These are phyloP conservation scores for Salvia hispanica DNA, from an alignment of 257 asterid species.

Conservation along the genomic window DNA sequence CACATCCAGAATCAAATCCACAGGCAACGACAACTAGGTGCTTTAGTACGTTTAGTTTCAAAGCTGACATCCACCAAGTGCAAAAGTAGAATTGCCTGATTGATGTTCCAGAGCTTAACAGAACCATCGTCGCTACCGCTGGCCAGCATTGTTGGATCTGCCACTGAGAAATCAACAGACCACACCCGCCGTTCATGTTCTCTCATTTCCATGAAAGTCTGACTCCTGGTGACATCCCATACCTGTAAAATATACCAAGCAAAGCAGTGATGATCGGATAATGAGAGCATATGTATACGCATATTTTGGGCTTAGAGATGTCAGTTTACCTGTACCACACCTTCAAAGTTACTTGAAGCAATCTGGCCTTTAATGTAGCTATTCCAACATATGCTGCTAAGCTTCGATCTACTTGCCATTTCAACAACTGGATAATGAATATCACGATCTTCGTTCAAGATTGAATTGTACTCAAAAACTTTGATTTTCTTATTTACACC, in stretches of 20 bases:
- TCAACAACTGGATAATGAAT: conserved; percentile 97
- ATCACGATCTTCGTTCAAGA: conserved; percentile 72
- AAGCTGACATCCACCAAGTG: conserved; percentile 96
- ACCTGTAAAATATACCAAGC: conserved; percentile 49
- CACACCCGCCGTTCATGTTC: conserved; percentile 96
- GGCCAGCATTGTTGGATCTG: conserved; percentile 95
- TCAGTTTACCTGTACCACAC: conserved; percentile 81
- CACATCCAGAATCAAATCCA: conserved; percentile 45
- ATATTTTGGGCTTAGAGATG: conserved; percentile 1
- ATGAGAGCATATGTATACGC: not conserved
- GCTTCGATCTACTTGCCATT: conserved; percentile 86
- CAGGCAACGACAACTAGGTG: conserved; percentile 52
- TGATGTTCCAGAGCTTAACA: conserved; percentile 98
- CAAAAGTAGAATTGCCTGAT: conserved; percentile 98
- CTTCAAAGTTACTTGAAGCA: conserved; percentile 98
- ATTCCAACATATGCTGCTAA: conserved; percentile 97
- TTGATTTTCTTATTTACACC: conserved; percentile 99
- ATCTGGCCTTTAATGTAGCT: conserved; percentile 92
- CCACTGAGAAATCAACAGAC: conserved; percentile 92
- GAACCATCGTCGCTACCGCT: conserved; percentile 99
- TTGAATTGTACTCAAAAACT: conserved; percentile 79
- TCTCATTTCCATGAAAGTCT: conserved; percentile 87
- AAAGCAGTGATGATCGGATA: conserved; percentile 7
- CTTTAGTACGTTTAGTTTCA: conserved; percentile 87
- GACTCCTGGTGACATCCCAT: conserved; percentile 94